Conservation (phyloP, 2,329 filamentous ascomycete species). For the Aspergillus texensis region DNA sequence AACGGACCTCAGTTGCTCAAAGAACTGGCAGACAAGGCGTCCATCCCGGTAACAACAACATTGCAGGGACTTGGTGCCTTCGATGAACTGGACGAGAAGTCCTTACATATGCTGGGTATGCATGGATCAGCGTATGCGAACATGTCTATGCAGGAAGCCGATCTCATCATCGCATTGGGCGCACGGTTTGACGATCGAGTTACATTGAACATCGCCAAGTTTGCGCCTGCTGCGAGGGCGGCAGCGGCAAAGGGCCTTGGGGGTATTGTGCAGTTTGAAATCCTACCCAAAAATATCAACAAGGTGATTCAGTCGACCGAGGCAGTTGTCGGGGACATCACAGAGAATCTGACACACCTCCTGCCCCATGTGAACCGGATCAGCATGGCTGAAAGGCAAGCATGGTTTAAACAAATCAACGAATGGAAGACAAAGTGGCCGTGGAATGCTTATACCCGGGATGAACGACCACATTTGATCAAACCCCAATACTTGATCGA, state of each 20-base stretch:
- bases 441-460: conserved; percentile 56
- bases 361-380: conserved; percentile 69
- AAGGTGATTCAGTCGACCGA: conserved; percentile 94
- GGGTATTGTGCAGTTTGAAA: conserved; percentile 93
- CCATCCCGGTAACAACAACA: conserved; percentile 90
- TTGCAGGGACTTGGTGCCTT: conserved; percentile 87
- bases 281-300: conserved; percentile 98
- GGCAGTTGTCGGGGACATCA: conserved; percentile 88
- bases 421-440: conserved; percentile 88
- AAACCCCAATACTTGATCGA: conserved; percentile 81
- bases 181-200: conserved; percentile 93
- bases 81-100: conserved; percentile 86
- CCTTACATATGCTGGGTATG: conserved; percentile 96
- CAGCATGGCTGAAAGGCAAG: conserved; percentile 57
- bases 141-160: conserved; percentile 91
- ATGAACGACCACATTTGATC: background rate
- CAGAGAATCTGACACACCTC: conserved; percentile 70
- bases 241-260: conserved; percentile 66
- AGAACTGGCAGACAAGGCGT: conserved; percentile 78
- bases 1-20: conserved; percentile 75
- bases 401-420: conserved; percentile 84
- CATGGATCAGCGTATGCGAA: conserved; percentile 94
- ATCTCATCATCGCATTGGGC: conserved; percentile 88
- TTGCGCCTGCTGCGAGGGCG: conserved; percentile 78
- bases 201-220: conserved; percentile 74